Evolutionary conservation across 495 filamentous ascomycete species (phyloP).

Genomic region (Tuber magnatum): DNA sequence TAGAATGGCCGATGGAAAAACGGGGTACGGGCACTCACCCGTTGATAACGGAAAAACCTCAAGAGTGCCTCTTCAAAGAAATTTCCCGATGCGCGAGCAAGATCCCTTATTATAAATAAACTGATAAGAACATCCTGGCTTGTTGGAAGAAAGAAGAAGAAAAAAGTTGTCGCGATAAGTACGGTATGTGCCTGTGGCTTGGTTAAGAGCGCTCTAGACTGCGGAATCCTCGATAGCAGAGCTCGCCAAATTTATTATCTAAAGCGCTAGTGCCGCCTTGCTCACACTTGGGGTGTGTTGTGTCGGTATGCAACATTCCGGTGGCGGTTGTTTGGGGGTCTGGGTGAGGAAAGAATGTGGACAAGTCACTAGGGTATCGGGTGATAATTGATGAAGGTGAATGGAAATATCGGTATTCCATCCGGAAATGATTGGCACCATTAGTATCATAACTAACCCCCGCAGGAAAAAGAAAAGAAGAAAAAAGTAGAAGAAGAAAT

Average conservation of each 20-base stretch:
- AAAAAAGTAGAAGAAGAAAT: background rate
- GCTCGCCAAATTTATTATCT: background rate
- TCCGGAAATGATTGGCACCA: background rate
- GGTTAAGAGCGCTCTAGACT: background rate
- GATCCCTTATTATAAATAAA: background rate
- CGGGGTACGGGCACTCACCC: background rate
- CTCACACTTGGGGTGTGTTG: background rate
- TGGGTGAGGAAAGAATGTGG: background rate
- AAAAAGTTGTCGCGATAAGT: background rate
- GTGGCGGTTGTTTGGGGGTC: background rate
- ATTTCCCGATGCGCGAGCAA: background rate
- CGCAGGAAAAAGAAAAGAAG: background rate
- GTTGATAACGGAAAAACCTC: conserved; percentile 13
- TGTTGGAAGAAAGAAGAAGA: background rate
- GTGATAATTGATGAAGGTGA: background rate
- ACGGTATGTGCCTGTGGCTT: background rate
- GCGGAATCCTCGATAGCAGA: background rate
- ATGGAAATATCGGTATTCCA: background rate
- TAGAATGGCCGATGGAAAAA: background rate
- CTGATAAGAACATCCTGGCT: background rate
- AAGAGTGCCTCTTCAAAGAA: background rate
- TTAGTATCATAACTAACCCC: background rate
- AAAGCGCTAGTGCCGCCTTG: background rate
- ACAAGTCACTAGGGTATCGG: background rate
- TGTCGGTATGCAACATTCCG: background rate